These are phyloP conservation scores for Pestalotiopsis sp. DNA, from an alignment of 2,329 filamentous ascomycete species.

Conservation along the genomic window DNA sequence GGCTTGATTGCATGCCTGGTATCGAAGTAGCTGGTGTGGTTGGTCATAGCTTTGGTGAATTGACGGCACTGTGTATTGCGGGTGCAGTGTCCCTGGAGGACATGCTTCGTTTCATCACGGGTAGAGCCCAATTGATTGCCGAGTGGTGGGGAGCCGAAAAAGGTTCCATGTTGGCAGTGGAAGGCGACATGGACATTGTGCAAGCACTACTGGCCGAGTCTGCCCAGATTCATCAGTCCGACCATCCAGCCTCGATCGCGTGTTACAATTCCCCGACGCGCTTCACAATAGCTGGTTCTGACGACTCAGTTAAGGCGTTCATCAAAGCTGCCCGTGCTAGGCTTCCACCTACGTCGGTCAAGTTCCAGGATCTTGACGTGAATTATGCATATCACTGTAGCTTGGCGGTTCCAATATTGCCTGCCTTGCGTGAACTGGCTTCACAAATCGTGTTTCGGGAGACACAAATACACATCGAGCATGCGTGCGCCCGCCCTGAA, in stretches of 20 bases:
- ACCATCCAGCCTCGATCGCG: conserved; percentile 48
- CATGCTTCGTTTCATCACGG: conserved; percentile 62
- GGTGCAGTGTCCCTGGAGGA: conserved; percentile 66
- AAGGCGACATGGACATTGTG: conserved; percentile 40
- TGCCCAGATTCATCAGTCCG: conserved; percentile 44
- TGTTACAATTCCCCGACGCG: conserved; percentile 60
- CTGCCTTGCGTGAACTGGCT: not conserved
- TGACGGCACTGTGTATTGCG: conserved; percentile 68
- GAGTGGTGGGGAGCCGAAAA: conserved; percentile 37
- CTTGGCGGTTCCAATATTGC: conserved; percentile 5
- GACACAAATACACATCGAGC: not conserved
- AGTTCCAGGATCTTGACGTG: not conserved
- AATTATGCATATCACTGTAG: conserved; percentile 9
- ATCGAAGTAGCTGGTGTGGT: conserved; percentile 54
- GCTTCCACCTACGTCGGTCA: not conserved
- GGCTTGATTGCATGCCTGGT: conserved; percentile 42
- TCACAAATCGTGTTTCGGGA: not conserved
- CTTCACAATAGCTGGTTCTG: conserved; percentile 34
- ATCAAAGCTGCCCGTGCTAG: conserved; percentile 24
- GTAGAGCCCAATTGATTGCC: conserved; percentile 60
- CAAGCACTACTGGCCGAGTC: conserved; percentile 35
- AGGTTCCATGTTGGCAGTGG: conserved; percentile 47
- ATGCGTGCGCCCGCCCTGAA: conserved; percentile 19
- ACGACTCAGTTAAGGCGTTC: conserved; percentile 50
- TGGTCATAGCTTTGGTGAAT: conserved; percentile 69